A percentile compares a stretch with the other conserved stretches of the same genome.
Evolutionary conservation across 805 yeast species (phyloP).

Genomic region (Saturnispora dispora): DNA sequence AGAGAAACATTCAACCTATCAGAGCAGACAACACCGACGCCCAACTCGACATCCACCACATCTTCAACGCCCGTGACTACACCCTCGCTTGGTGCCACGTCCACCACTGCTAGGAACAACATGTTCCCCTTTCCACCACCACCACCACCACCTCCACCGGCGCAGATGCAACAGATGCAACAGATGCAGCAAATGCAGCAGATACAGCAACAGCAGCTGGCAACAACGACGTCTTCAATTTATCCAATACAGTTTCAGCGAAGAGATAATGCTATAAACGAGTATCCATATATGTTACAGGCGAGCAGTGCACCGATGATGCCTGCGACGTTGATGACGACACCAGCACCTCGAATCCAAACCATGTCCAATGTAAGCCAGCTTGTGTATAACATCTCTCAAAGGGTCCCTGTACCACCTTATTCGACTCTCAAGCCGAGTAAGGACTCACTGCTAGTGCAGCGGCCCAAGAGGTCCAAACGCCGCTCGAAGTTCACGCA

Average conservation of each 20-base stretch:
- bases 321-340: not conserved
- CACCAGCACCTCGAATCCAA: not conserved
- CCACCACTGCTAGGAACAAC: not conserved
- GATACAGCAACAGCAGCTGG: not conserved
- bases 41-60: conserved; percentile 7
- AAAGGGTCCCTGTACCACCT: conserved; percentile 23
- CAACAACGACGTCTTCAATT: not conserved
- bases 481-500: conserved; percentile 61
- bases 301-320: not conserved
- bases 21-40: conserved; percentile 1
- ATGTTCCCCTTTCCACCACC: not conserved
- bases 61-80: not conserved
- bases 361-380: conserved; percentile 14
- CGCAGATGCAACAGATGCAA: not conserved
- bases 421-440: conserved; percentile 19
- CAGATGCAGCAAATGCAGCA: not conserved
- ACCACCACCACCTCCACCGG: not conserved
- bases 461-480: conserved; percentile 38
- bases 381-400: conserved; percentile 21
- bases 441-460: conserved; percentile 15
- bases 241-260: not conserved
- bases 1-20: conserved; percentile 2
- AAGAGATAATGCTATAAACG: not conserved
- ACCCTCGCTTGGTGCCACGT: not conserved
- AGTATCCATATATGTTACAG: not conserved